phyloP scores from a whole-genome alignment of 2,329 filamentous ascomycete species.

The Aspergillus fumigatus region DNA sequence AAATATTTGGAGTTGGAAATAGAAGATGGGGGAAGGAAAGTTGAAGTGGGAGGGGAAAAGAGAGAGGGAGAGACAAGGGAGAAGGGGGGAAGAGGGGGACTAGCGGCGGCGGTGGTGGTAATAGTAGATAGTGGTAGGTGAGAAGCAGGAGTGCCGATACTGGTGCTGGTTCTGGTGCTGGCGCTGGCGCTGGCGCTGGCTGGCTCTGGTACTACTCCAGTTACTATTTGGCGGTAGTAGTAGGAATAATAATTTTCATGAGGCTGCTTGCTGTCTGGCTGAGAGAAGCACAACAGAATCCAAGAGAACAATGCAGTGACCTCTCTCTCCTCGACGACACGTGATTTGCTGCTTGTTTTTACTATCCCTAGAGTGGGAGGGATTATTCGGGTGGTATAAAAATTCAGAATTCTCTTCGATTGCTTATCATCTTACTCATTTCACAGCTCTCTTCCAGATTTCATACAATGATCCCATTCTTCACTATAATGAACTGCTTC shows the following conservation, averaged over 20 bases:
- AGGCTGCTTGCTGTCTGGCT: constrained; percentile 2
- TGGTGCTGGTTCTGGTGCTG: neutral
- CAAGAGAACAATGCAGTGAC: neutral
- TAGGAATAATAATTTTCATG: neutral
- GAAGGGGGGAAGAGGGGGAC: constrained; percentile 15
- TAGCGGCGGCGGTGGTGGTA: constrained; percentile 1
- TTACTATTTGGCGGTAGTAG: neutral
- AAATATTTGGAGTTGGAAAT: constrained; percentile 2
- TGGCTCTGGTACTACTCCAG: neutral
- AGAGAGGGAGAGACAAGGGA: constrained; percentile 12
- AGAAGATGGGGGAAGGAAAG: constrained; percentile 6
- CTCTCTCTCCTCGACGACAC: neutral
- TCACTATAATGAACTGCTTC: neutral
- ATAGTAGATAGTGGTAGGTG: neutral
- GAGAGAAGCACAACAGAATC: neutral
- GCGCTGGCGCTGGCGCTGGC: neutral
- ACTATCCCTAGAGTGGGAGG: neutral
- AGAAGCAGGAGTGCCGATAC: neutral
- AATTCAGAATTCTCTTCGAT: neutral
- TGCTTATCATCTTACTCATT: neutral
- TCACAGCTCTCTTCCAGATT: neutral
- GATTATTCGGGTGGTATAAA: neutral
- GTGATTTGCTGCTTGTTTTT: neutral
- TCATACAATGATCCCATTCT: neutral
- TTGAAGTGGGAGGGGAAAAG: constrained; percentile 7